phyloP scores from a whole-genome alignment of 495 filamentous ascomycete species.

The Copromyces sp. region DNA sequence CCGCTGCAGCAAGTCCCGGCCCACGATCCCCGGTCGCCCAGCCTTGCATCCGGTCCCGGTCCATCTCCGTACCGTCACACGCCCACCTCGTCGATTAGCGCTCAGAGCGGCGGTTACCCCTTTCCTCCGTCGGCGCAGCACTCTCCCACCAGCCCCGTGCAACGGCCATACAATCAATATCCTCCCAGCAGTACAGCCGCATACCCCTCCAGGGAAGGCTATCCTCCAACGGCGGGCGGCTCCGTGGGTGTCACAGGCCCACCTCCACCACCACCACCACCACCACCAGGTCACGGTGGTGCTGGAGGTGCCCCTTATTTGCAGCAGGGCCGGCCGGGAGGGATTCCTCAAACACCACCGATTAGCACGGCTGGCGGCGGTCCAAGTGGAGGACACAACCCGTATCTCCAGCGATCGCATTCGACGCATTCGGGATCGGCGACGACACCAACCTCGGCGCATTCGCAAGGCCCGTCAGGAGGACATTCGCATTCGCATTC shows the following conservation, averaged over 20 bases:
- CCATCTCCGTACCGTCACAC: slow-evolving; percentile 46
- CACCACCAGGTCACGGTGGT: background rate
- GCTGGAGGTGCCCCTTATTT: slow-evolving; percentile 28
- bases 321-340: slow-evolving; percentile 29
- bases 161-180: slow-evolving; percentile 33
- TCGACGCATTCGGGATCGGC: slow-evolving; percentile 36
- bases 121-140: slow-evolving; percentile 41
- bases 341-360: slow-evolving; percentile 41
- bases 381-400: slow-evolving; percentile 31
- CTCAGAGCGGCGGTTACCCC: slow-evolving; percentile 39
- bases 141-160: slow-evolving; percentile 40
- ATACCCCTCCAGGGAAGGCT: slow-evolving; percentile 38
- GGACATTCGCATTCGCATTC: slow-evolving; percentile 44
- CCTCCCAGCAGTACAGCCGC: slow-evolving; percentile 19
- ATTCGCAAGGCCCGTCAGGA: slow-evolving; percentile 34
- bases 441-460: slow-evolving; percentile 47
- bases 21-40: slow-evolving; percentile 44
- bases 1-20: slow-evolving; percentile 38
- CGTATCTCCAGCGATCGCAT: slow-evolving; percentile 28
- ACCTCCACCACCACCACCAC: background rate
- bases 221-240: slow-evolving; percentile 27
- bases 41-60: slow-evolving; percentile 30
- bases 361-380: slow-evolving; percentile 35
- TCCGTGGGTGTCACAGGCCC: slow-evolving; percentile 34
- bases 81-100: slow-evolving; percentile 33